Percentiles rank a stretch among this genome's conserved stretches.
These are phyloP conservation scores for Marchantia polymorpha DNA, from an alignment of 225 moss, liverwort and hornwort genomes.

Conservation along the genomic window DNA sequence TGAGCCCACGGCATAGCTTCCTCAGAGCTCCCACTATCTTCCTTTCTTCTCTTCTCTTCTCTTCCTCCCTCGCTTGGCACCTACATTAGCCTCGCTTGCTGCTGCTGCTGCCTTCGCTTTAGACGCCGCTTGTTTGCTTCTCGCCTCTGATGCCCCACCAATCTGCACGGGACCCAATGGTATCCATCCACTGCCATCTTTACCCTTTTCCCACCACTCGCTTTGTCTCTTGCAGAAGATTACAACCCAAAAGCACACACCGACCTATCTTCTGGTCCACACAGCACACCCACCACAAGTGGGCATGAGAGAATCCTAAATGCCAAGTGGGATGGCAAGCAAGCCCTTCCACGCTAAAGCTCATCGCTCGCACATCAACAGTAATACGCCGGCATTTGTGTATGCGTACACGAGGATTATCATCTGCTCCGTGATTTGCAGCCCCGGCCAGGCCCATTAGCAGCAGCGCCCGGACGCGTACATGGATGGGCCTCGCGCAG, in stretches of 20 bases:
- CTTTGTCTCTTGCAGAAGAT: slow-evolving; percentile 22
- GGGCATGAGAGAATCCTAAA: slow-evolving; percentile 4
- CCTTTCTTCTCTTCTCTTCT: not conserved
- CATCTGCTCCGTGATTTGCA: not conserved
- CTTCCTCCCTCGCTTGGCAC: not conserved
- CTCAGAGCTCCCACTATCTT: not conserved
- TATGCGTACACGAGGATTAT: not conserved
- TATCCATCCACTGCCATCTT: slow-evolving; percentile 13
- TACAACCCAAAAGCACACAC: slow-evolving; percentile 22
- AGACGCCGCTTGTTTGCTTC: slow-evolving; percentile 3
- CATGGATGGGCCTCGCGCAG: not conserved
- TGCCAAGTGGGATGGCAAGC: not conserved
- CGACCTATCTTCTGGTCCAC: slow-evolving; percentile 23
- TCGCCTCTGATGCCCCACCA: slow-evolving; percentile 4
- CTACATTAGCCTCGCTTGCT: not conserved
- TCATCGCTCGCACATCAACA: not conserved
- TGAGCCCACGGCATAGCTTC: not conserved
- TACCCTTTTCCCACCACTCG: slow-evolving; percentile 13
- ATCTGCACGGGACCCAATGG: slow-evolving; percentile 17
- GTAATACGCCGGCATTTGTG: not conserved
- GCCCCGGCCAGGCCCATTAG: not conserved
- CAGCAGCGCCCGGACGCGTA: not conserved
- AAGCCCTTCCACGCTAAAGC: not conserved
- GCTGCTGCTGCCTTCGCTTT: not conserved
- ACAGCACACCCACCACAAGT: slow-evolving; percentile 16